These are phyloP conservation scores for Trichoderma breve DNA, from an alignment of 2,329 filamentous ascomycete genomes.

Conservation along the genomic window DNA sequence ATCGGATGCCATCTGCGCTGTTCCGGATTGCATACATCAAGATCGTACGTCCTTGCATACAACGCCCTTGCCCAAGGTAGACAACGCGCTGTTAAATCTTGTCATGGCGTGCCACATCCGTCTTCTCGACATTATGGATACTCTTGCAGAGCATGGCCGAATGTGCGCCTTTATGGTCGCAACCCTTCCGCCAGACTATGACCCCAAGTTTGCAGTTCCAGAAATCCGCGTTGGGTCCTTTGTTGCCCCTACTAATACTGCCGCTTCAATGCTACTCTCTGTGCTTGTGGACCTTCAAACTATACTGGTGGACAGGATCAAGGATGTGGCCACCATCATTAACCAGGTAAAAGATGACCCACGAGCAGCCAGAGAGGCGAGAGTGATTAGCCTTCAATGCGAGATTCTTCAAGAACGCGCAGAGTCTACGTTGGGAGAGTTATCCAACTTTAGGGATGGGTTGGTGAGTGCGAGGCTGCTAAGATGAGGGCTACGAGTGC, in stretches of 20 bases:
- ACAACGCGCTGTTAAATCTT: constrained; percentile 38
- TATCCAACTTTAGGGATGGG: constrained; percentile 17
- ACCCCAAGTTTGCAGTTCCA: constrained; percentile 38
- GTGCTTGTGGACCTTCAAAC: constrained; percentile 35
- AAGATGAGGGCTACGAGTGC: background rate
- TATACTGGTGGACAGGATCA: constrained; percentile 24
- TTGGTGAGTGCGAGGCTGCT: background rate
- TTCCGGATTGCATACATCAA: constrained; percentile 37
- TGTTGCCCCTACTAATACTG: constrained; percentile 32
- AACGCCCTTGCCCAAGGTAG: constrained; percentile 25
- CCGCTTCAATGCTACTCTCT: constrained; percentile 34
- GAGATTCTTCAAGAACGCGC: constrained; percentile 27
- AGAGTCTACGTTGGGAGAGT: constrained; percentile 24
- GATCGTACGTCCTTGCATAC: constrained; percentile 22
- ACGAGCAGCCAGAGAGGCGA: constrained; percentile 23
- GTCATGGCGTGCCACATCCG: constrained; percentile 40
- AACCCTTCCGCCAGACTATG: constrained; percentile 28
- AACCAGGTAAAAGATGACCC: constrained; percentile 2
- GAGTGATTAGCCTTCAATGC: constrained; percentile 30
- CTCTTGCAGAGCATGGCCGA: constrained; percentile 32
- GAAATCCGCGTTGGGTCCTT: constrained; percentile 43
- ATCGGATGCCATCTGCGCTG: constrained; percentile 27
- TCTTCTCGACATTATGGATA: constrained; percentile 38
- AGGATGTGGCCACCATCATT: constrained; percentile 21
- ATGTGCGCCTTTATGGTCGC: constrained; percentile 34